Percentiles rank a stretch among this genome's conserved stretches.
Conservation (phyloP, 805 yeast genomes). For the Candida maesae region DNA sequence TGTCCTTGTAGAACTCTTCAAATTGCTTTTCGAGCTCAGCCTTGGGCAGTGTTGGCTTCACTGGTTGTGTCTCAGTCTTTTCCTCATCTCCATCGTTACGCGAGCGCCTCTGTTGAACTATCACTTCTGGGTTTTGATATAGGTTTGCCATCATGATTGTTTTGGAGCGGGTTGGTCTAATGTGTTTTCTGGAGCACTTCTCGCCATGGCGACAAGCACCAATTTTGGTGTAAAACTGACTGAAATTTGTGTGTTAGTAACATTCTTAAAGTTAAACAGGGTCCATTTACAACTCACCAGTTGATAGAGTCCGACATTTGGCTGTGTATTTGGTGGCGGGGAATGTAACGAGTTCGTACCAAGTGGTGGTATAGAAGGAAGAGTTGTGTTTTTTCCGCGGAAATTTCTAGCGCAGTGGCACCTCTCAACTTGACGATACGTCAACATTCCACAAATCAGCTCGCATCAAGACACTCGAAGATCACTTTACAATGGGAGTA, state of each 20-base stretch:
- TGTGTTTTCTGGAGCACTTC: constrained; percentile 73
- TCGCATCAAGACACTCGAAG: background rate
- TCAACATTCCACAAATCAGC: background rate
- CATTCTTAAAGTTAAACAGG: too few relatives aligned
- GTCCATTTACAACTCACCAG: constrained; percentile 14
- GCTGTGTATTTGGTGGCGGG: background rate
- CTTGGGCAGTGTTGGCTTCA: constrained; percentile 21
- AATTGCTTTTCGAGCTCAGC: constrained; percentile 43
- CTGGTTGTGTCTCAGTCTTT: constrained; percentile 28
- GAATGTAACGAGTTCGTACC: too few relatives aligned
- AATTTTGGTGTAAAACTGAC: constrained; percentile 69
- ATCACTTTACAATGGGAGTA: constrained; percentile 13
- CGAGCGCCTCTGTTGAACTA: constrained; percentile 2
- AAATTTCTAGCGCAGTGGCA: too few relatives aligned
- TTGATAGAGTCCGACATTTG: constrained; percentile 19
- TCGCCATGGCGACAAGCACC: constrained; percentile 96
- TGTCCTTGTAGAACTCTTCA: constrained; percentile 65
- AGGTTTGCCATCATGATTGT: constrained; percentile 65
- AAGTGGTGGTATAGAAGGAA: too few relatives aligned
- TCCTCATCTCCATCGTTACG: constrained; percentile 45
- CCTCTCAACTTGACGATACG: too few relatives aligned
- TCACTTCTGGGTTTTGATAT: constrained; percentile 56
- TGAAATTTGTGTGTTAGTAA: constrained; percentile 22
- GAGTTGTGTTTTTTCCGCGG: constrained; percentile 1
- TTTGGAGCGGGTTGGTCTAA: constrained; percentile 58